Base-by-base conservation (phyloP, 345 rosid genomes). In the Crucihimalaya himalaica region DNA sequence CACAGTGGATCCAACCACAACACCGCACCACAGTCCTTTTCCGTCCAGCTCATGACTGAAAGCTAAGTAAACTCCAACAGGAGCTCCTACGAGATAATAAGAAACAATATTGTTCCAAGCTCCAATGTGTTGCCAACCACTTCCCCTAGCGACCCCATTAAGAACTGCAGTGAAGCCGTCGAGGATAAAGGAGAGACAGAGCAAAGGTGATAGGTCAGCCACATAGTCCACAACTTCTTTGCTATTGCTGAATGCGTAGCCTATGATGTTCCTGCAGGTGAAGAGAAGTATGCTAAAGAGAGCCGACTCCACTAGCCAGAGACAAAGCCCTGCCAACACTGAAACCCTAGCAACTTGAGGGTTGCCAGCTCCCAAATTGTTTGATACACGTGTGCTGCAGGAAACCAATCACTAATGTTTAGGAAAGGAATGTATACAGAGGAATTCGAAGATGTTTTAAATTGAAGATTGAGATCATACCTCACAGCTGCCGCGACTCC, bases 301-400 rank as follows among this genome's bases (percentile, higher is more conserved):
- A 13, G 51, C n/a, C n/a, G 82, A 29, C 67, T 75, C 82, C 14
- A 45, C 11, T 2, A 66, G 8, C 57, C 79, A 70, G 12, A 83
- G 72, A 39, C 62, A 37, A 65, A 78, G 73, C 5, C 40, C 79
- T 18, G 71, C 58, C 3, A 34, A 27, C n/a, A 76, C 46, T 32
- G 84, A 50, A 5, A 68, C 4, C 37, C 66, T 76, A 8, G 81
- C 84, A 53, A 66, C 78, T 53, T 57, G 68, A 43, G 81, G 84
- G 4, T 77, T 76, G 37, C 83, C 78, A 53, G 80, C 81, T 72
- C 84, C 84, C 28, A 83, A 70, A 34, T 78, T 83, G 74, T 83
- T 83, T 3, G 86, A 83, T 21, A 83, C 82, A 20, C 86, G 73
- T 42, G 84, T 83, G 46, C 84, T 81, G 76, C 53, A 70, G n/a